These are phyloP conservation scores for Rhizopus stolonifer DNA, from an alignment of 371 early-diverging fungal genomes.

Conservation along the genomic window DNA sequence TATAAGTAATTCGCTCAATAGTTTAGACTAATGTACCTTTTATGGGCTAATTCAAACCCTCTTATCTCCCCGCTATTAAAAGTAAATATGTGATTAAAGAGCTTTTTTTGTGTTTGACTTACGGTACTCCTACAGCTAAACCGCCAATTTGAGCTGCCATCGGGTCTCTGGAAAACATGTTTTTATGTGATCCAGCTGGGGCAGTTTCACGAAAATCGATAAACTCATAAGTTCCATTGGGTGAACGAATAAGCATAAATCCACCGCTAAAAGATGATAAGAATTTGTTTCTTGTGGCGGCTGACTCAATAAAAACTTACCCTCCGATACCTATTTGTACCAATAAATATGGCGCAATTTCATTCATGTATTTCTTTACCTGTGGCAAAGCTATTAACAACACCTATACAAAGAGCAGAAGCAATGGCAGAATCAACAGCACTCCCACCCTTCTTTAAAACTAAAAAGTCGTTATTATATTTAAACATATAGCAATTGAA, in stretches of 20 bases:
- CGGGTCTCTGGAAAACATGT: slow-evolving; percentile 74
- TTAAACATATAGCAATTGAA: not conserved
- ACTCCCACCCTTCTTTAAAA: slow-evolving; percentile 89
- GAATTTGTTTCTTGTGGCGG: too few species aligned
- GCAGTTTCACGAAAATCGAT: slow-evolving; percentile 93
- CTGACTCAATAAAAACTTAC: slow-evolving; percentile 1
- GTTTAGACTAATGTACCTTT: slow-evolving; percentile 24
- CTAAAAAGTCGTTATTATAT: slow-evolving; percentile 21
- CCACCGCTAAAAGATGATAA: slow-evolving; percentile 72
- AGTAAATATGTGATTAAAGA: not conserved
- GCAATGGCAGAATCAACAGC: slow-evolving; percentile 97
- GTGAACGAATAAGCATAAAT: slow-evolving; percentile 88
- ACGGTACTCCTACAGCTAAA: slow-evolving; percentile 87
- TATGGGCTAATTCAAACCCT: slow-evolving; percentile 85
- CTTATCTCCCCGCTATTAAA: slow-evolving; percentile 75
- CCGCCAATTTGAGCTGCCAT: slow-evolving; percentile 74
- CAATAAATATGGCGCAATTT: slow-evolving; percentile 24
- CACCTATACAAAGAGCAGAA: slow-evolving; percentile 90
- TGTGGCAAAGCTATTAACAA: slow-evolving; percentile 90
- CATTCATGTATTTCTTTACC: slow-evolving; percentile 61
- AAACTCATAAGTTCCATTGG: slow-evolving; percentile 56
- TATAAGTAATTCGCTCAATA: not conserved
- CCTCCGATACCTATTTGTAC: slow-evolving; percentile 33
- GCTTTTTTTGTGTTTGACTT: slow-evolving; percentile 29
- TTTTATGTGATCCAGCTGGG: slow-evolving; percentile 66